Conservation (phyloP, 164 flowering plant genomes). For the Annona cherimola region DNA sequence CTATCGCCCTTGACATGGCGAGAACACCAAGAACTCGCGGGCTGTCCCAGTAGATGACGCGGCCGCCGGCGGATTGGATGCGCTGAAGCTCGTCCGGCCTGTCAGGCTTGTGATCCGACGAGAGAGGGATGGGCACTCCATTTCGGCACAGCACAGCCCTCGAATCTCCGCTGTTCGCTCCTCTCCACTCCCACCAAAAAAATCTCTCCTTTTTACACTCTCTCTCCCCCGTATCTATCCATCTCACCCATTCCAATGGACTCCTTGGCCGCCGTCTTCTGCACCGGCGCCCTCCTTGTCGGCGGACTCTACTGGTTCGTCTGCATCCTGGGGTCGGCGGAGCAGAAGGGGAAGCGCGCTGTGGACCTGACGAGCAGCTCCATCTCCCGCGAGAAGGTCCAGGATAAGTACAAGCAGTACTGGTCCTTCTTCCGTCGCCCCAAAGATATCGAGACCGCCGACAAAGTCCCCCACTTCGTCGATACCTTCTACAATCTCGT, state of each 20-base stretch:
- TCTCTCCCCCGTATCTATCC: constrained; percentile 14
- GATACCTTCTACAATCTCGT: constrained; percentile 94
- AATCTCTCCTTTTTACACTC: no score
- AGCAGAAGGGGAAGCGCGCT: constrained; percentile 72
- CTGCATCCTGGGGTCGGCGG: constrained; percentile 82
- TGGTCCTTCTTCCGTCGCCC: constrained; percentile 92
- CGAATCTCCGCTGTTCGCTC: no score
- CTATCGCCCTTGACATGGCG: no score
- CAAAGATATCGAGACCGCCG: constrained; percentile 77
- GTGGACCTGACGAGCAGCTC: constrained; percentile 86
- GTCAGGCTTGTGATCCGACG: no score
- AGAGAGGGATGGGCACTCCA: no score
- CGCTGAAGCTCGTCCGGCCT: no score
- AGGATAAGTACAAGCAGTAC: constrained; percentile 71
- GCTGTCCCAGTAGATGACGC: no score
- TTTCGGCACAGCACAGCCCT: no score
- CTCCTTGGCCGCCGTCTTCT: constrained; percentile 40
- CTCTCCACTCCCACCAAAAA: no score
- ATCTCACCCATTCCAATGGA: constrained; percentile 65
- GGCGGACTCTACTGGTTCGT: constrained; percentile 90
- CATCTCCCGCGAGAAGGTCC: constrained; percentile 68
- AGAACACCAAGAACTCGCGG: no score
- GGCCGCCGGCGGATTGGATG: no score
- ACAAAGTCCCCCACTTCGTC: constrained; percentile 80
- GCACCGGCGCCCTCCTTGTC: constrained; percentile 53